phyloP scores from a whole-genome alignment of 306 rosid species.

The Sechiopsis laciniata region DNA sequence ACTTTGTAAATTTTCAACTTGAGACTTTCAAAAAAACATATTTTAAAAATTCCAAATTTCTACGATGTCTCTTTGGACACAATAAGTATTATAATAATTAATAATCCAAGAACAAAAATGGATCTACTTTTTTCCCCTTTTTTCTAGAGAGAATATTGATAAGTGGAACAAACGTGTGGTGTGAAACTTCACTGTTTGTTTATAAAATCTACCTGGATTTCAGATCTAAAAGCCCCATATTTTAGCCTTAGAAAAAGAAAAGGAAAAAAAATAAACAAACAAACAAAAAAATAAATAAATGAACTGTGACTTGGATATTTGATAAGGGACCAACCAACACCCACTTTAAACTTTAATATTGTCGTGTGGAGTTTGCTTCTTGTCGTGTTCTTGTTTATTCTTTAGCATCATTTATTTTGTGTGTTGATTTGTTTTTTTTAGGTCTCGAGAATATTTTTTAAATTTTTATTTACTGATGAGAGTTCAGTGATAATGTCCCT shows the following conservation, averaged over 20 bases:
- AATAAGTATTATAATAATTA: too few relatives aligned
- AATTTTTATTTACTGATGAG: conserved; percentile 10
- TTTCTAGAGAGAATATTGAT: neutral
- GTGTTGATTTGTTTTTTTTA: conserved; percentile 7
- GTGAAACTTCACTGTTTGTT: neutral
- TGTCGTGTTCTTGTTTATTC: conserved; percentile 19
- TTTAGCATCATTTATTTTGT: conserved; percentile 10
- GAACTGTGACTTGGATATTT: neutral
- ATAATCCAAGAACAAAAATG: neutral
- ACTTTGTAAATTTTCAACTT: too few relatives aligned
- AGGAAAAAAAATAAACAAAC: neutral
- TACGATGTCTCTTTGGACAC: too few relatives aligned
- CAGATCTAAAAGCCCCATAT: neutral
- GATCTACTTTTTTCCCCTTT: neutral
- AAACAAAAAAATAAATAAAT: too few relatives aligned
- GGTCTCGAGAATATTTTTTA: conserved; percentile 22
- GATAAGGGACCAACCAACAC: neutral
- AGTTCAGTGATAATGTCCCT: conserved; percentile 25
- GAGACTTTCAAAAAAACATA: too few relatives aligned
- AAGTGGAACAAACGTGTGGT: neutral
- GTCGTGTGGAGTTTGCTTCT: neutral
- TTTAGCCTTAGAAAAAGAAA: too few relatives aligned
- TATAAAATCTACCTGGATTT: neutral
- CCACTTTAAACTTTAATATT: neutral
- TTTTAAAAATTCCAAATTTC: too few relatives aligned